phyloP scores from a whole-genome alignment of 805 yeast species.

The Candida arabinofermentans region DNA sequence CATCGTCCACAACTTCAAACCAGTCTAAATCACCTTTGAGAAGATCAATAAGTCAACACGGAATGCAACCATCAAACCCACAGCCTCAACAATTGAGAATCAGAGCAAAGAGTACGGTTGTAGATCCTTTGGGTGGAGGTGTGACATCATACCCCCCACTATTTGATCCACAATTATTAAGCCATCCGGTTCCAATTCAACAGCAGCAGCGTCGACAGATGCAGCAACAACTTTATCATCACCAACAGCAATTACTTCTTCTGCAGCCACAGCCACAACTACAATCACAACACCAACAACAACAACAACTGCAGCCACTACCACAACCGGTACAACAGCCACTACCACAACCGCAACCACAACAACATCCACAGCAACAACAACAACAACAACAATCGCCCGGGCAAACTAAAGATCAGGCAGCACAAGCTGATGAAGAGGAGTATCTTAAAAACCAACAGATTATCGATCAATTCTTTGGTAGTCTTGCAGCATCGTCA shows the following conservation, averaged over 20 bases:
- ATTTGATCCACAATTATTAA: conserved; percentile 3
- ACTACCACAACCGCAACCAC: conserved; percentile 2
- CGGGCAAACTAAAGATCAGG: not conserved
- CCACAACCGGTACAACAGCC: not conserved
- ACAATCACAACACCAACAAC: conserved; percentile 2
- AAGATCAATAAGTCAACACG: not conserved
- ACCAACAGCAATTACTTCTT: too few relatives aligned
- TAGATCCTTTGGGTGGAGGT: not conserved
- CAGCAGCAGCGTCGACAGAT: too few relatives aligned
- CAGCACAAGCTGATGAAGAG: not conserved
- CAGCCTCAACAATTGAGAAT: not conserved
- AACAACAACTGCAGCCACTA: conserved; percentile 1
- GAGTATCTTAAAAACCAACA: conserved; percentile 5
- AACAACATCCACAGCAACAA: not conserved
- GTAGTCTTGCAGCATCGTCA: not conserved
- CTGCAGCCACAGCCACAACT: not conserved
- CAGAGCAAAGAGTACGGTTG: not conserved
- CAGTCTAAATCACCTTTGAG: conserved; percentile 2
- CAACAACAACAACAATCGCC: conserved; percentile 2
- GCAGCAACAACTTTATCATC: not conserved
- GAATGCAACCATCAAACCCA: not conserved
- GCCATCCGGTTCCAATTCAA: not conserved
- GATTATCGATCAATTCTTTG: conserved; percentile 13
- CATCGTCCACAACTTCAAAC: not conserved
- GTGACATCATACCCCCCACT: conserved; percentile 1